phyloP scores from a whole-genome alignment of 2,329 filamentous ascomycete genomes.

The Periglandula ipomoeae region DNA sequence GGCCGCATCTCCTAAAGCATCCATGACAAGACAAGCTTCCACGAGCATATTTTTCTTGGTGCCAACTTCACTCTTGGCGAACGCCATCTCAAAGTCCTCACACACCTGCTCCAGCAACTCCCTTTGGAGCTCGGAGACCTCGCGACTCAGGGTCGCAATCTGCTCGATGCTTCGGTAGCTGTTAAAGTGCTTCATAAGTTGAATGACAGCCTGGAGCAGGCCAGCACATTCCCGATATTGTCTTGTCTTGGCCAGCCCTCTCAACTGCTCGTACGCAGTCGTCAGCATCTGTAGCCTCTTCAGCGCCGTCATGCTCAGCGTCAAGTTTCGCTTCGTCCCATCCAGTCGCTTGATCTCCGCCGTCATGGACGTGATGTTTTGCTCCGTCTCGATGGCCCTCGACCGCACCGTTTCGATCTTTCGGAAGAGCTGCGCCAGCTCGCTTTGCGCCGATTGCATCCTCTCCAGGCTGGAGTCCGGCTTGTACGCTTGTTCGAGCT shows the following conservation, averaged over 20 bases:
- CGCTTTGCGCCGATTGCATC: conserved; percentile 83
- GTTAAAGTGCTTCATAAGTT: conserved; percentile 98
- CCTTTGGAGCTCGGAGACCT: conserved; percentile 86
- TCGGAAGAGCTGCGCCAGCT: conserved; percentile 81
- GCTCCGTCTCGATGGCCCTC: conserved; percentile 84
- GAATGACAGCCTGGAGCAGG: conserved; percentile 85
- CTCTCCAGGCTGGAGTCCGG: conserved; percentile 82
- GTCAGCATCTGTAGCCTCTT: conserved; percentile 98
- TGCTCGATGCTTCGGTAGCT: conserved; percentile 97
- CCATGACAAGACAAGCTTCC: conserved; percentile 89
- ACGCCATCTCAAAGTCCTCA: conserved; percentile 94
- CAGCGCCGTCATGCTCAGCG: conserved; percentile 92
- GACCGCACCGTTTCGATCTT: conserved; percentile 91
- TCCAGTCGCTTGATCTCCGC: conserved; percentile 97
- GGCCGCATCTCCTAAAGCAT: conserved; percentile 84
- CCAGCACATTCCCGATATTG: conserved; percentile 95
- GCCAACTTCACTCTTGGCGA: conserved; percentile 76
- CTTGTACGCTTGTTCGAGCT: conserved; percentile 71
- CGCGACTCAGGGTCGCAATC: conserved; percentile 85
- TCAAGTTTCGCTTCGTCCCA: conserved; percentile 92
- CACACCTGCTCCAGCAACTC: conserved; percentile 96
- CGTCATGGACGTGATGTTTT: conserved; percentile 96
- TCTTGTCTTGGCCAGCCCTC: conserved; percentile 69
- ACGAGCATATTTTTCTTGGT: conserved; percentile 61
- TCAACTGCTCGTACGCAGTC: conserved; percentile 94